These are phyloP conservation scores for Ceriops decandra DNA, from an alignment of 345 rosid species.

Conservation along the genomic window DNA sequence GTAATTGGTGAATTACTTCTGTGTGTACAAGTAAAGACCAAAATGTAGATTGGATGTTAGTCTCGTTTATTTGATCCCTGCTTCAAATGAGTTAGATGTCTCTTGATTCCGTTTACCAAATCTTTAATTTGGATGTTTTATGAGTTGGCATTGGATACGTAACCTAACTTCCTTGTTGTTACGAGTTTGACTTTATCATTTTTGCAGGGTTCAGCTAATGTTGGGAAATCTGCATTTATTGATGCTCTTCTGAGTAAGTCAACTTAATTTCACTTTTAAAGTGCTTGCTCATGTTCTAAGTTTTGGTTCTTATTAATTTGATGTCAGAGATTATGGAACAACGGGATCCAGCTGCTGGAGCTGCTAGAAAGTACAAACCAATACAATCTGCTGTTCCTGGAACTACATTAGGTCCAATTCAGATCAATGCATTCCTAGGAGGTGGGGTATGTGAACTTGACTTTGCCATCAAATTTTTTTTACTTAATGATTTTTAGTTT, in stretches of 20 bases:
- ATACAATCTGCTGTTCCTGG: conserved; percentile 98
- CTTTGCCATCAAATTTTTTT: neutral
- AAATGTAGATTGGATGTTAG: neutral
- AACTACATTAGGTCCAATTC: conserved; percentile 93
- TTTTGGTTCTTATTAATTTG: neutral
- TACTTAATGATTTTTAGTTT: neutral
- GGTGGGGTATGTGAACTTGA: conserved; percentile 62
- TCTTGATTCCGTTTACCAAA: neutral
- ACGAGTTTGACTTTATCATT: conserved; percentile 15
- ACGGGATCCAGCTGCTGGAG: conserved; percentile 90
- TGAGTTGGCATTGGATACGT: too few species aligned
- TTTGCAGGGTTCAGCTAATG: conserved; percentile 89
- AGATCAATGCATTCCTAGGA: conserved; percentile 83
- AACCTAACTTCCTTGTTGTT: too few species aligned
- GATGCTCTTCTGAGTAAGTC: conserved; percentile 84
- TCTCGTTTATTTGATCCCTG: too few species aligned
- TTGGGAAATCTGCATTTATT: conserved; percentile 97
- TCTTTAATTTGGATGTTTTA: neutral
- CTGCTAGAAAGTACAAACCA: conserved; percentile 82
- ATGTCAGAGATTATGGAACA: conserved; percentile 67
- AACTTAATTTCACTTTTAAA: neutral
- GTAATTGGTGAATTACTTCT: neutral
- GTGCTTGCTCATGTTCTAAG: conserved; percentile 7
- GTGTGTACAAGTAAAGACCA: neutral
- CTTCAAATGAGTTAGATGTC: conserved; percentile 1